Percentiles rank a stretch among this genome's conserved stretches.
phyloP scores from a whole-genome alignment of 306 rosid genomes.

The Glycine latifolia region DNA sequence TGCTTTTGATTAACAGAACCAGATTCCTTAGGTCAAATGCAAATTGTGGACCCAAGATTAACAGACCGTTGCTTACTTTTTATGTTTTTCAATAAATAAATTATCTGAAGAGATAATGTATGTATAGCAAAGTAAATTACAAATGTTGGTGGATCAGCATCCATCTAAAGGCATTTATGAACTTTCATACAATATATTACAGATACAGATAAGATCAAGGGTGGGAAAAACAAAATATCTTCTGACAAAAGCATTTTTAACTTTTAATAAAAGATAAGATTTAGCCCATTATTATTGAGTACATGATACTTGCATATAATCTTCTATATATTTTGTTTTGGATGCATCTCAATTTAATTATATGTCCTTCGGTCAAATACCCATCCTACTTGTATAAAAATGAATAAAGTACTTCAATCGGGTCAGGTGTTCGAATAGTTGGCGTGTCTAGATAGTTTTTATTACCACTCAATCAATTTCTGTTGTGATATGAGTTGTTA shows the following conservation, averaged over 20 bases:
- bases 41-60: constrained; percentile 50
- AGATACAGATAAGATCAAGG: constrained; percentile 47
- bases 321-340: constrained; percentile 22
- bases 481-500: neutral
- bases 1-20: constrained; percentile 37
- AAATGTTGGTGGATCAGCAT: constrained; percentile 53
- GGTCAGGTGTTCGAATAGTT: neutral
- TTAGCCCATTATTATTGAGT: constrained; percentile 38
- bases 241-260: constrained; percentile 43
- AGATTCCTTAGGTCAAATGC: constrained; percentile 52
- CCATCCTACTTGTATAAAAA: neutral
- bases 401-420: neutral
- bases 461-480: neutral
- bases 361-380: neutral
- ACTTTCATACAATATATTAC: constrained; percentile 39
- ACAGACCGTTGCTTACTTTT: constrained; percentile 23
- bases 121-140: constrained; percentile 30
- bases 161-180: constrained; percentile 63
- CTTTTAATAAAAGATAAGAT: constrained; percentile 27
- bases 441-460: neutral
- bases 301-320: constrained; percentile 36
- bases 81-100: neutral
- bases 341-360: constrained; percentile 3
- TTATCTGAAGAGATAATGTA: constrained; percentile 29
- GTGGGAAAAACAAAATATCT: constrained; percentile 46